Base-by-base conservation (phyloP, 2,329 filamentous ascomycete genomes). In the Sphaceloma murrayae region DNA sequence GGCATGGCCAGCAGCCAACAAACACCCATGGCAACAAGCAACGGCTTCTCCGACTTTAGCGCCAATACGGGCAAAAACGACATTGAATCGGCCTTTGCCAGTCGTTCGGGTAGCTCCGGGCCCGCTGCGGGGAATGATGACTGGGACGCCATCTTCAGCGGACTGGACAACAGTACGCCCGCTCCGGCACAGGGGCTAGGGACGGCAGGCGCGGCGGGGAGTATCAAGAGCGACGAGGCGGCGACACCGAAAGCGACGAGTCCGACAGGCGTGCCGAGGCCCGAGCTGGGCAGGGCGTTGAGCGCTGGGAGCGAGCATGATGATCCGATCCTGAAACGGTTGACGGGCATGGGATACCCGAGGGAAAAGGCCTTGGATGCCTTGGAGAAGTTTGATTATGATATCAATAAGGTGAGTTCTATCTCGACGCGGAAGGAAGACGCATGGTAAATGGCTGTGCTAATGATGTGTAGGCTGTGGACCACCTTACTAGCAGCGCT, bases 71-170 rank as follows among this genome's bases (percentile, higher is more conserved):
- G 51, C 6, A 49, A 34, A 34, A 38, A 27, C 3, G 47, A 49
- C 21, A 48, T 47, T 5, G 32, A 40, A 30, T 31, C 46, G 36
- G 62, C n/a, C 45, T 61, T 31, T 52, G 19, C 40, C 22, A 45
- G 45, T 5, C 30, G 46, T 30, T 49, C 45, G 8, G 48, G 46
- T 27, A 56, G 30, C n/a, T 16, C 22, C 2, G 31, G 32, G 9
- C 46, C 46, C 50, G 42, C 49, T 50, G 33, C 65, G 45, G 59
- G 67, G 44, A 58, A 61, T 34, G 59, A 93, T 54, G 89, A 96
- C 61, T 96, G 91, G 91, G 89, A 96, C 57, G 83, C 86, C 29
- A 85, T 96, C 45, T 96, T 96, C 65, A 82, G 85, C 1, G 80
- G 81, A 18, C 68, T 94, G 5, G 83, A 89, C 54, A 74, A 73